Percentiles rank a stretch among this genome's conserved stretches.
Evolutionary conservation across 2,329 filamentous ascomycete species (phyloP).

Genomic region (Anisogramma anomala): DNA sequence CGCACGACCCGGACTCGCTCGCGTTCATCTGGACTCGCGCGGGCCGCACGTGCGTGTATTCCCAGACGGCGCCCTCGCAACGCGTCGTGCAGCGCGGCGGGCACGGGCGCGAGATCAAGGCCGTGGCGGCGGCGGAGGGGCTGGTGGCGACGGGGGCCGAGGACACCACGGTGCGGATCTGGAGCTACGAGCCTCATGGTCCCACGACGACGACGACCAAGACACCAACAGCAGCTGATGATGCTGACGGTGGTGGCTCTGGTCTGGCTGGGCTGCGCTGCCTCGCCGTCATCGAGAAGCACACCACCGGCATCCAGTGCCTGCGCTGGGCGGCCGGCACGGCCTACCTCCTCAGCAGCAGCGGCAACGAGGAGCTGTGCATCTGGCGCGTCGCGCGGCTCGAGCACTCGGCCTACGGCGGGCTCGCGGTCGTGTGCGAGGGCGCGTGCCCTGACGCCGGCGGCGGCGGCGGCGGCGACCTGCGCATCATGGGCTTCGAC

Average conservation of each 20-base stretch:
- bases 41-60: constrained; percentile 30
- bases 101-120: constrained; percentile 77
- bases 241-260: too few species aligned
- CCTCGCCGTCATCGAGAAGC: constrained; percentile 57
- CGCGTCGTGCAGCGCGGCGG: constrained; percentile 53
- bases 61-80: constrained; percentile 26
- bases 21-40: constrained; percentile 55
- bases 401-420: constrained; percentile 32
- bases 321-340: constrained; percentile 66
- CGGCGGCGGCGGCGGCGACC: constrained; percentile 45
- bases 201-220: too few species aligned
- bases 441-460: constrained; percentile 40
- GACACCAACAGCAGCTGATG: too few species aligned
- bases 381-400: constrained; percentile 59
- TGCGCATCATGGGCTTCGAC: constrained; percentile 75
- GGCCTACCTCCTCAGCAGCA: constrained; percentile 70
- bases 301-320: constrained; percentile 74
- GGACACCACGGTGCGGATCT: constrained; percentile 66
- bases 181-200: constrained; percentile 30
- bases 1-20: constrained; percentile 27
- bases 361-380: constrained; percentile 79
- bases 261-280: too few species aligned
- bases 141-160: constrained; percentile 57
- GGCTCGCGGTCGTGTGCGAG: constrained; percentile 46
- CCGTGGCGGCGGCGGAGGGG: constrained; percentile 23